Evolutionary conservation across 2,329 filamentous ascomycete genomes (phyloP), one percentile per base, ranked within the genome.

Genomic region (Fusarium pseudonygamai): DNA sequence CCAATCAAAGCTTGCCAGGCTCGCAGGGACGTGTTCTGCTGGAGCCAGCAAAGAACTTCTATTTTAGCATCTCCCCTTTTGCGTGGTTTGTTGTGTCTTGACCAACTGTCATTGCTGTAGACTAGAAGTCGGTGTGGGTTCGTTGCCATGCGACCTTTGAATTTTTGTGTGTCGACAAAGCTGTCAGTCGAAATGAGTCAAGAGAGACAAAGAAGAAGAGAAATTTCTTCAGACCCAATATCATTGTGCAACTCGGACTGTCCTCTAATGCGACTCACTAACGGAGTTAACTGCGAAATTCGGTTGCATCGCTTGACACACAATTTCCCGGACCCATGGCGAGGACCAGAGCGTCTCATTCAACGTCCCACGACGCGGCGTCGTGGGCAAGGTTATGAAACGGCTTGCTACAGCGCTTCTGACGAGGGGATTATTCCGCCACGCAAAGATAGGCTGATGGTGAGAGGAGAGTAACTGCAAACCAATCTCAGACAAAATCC

Each of bases 381-480:
- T 49, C 30, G 60, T 30, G 39, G 30, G 52, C 74, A 71, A 70
- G 75, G 72, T 58, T 72, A 63, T 78, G 76, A 78, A 78, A 78
- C 76, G 52, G 60, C 63, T 69, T 64, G 63, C 58, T 64, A 50
- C 42, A 57, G 47, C 57, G 61, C 57, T 46, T 72, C 53, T 70
- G 57, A 69, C 52, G 58, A 64, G 24, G 58, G 30, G 71, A 70
- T 65, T 74, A 56, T 58, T 58, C 59, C 73, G 58, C 60, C 66
- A 61, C 55, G 60, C 57, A 64, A 56, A 68, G 30, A 53, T 55
- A 46, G 70, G 47, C 53, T 56, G 34, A 30, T 58, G 40, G 46
- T 45, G 30, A 43, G 42, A 60, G 39, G 28, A 42, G 37, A 39
- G 26, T 20, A 56, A 56, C 37, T 22, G 28, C 24, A 52, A 50